phyloP scores from a whole-genome alignment of 2,329 filamentous ascomycete genomes.

The Apiospora kogelbergensis region DNA sequence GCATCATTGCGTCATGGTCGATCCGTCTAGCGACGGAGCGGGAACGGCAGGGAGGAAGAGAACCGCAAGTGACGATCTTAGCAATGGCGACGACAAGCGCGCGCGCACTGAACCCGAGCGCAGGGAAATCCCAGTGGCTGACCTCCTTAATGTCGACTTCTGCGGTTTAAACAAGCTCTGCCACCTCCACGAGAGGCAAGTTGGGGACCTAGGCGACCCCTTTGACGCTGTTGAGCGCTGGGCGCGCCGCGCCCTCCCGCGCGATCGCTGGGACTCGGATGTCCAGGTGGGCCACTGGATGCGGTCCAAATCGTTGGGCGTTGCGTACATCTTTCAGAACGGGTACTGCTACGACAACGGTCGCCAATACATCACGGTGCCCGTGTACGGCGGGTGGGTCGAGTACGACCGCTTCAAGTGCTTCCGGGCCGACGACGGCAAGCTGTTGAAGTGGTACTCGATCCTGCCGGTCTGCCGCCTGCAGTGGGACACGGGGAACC shows the following conservation, averaged over 20 bases:
- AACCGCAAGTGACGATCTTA: background rate
- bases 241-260: background rate
- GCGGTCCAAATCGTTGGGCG: background rate
- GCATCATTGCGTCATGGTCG: background rate
- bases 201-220: background rate
- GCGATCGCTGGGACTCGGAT: background rate
- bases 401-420: background rate
- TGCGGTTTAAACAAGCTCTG: background rate
- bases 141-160: background rate
- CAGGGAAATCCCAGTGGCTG: background rate
- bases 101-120: too few species aligned
- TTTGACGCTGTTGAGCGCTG: background rate
- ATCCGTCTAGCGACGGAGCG: background rate
- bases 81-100: background rate
- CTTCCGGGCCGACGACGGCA: background rate
- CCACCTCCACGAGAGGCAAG: background rate
- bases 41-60: background rate
- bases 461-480: background rate
- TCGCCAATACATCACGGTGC: background rate
- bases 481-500: background rate
- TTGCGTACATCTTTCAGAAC: background rate
- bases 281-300: background rate
- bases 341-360: constrained; percentile 6
- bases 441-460: constrained; percentile 4
- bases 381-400: background rate